These are phyloP conservation scores for Mallotus nudiflorus DNA, from an alignment of 345 rosid species.

Conservation along the genomic window DNA sequence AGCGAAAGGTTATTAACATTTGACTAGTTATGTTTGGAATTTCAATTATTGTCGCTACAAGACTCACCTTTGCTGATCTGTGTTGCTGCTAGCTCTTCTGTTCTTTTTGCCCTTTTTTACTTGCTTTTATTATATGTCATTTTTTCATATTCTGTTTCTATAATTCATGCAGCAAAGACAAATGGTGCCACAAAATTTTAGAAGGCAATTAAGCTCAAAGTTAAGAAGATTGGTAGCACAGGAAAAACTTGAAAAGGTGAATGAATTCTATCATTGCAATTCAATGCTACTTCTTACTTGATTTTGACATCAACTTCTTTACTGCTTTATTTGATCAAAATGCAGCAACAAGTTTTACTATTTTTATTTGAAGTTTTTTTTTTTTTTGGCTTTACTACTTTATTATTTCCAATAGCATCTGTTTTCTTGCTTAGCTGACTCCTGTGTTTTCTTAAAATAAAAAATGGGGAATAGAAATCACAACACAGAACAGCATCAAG, in stretches of 20 bases:
- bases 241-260: slow-evolving; percentile 82
- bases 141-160: slow-evolving; percentile 3
- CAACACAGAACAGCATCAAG: not conserved
- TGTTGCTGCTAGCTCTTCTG: not conserved
- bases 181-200: slow-evolving; percentile 67
- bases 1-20: not conserved
- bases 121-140: not conserved
- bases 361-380: not conserved
- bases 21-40: not conserved
- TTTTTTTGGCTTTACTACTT: not conserved
- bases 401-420: not conserved
- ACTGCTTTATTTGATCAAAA: not conserved
- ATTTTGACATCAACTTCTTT: not conserved
- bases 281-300: not conserved
- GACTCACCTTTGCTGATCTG: not conserved
- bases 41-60: not conserved
- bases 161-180: slow-evolving; percentile 63
- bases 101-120: not conserved
- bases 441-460: not conserved
- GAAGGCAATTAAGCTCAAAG: slow-evolving; percentile 67
- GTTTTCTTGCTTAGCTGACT: not conserved
- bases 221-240: slow-evolving; percentile 76
- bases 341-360: not conserved
- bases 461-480: not conserved
- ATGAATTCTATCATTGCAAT: slow-evolving; percentile 2